Base-by-base conservation (phyloP, 192 early-diverging fungal species). In the Chytriomyces confervae region DNA sequence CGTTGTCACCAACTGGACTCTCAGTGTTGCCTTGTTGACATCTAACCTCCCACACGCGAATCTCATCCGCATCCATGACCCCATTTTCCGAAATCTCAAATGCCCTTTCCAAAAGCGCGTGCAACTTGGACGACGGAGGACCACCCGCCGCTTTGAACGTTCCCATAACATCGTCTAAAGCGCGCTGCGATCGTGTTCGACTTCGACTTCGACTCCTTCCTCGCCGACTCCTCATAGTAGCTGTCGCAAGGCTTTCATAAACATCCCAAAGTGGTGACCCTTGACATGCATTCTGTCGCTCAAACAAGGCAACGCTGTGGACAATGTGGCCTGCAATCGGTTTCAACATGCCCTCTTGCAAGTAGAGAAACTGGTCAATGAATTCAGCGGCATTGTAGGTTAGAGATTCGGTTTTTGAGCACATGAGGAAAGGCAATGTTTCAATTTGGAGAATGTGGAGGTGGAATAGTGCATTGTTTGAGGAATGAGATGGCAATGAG, bases 181-280 rank as follows among this genome's bases (percentile, higher is more conserved):
- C 20, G 13, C 53, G 53, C 53, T 46, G 43, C 44, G 49, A 43
- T 45, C 46, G 46, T 29, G 49, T 70, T 50, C 69, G 46, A 48
- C 66, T 68, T 50, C 69, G 46, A 70, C 18, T 29, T 13, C 69
- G 50, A 29, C 69, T 70, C 45, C 66, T 47, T 20, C 66, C 47
- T 46, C 66, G 44, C 18, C 62, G 20, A 20, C 23, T 64, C 62
- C 36, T 36, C 36, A 36, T 36, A 36, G 36, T 36, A 3, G 36
- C 36, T 36, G 20, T n/a, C 53, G 53, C 53, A n/a, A 57, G 20
- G 20, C 16, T n/a, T 57, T 57, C 53, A 20, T 57, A 57, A n/a
- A n/a, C 16, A 13, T 57, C 53, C 53, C 53, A 57, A 13, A 57
- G 16, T 57, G 13, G 53, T 57, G 53, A 20, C 53, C 53, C 16